Evolutionary conservation across 2,329 filamentous ascomycete genomes (phyloP).

Genomic region (Cordyceps tenuipes): DNA sequence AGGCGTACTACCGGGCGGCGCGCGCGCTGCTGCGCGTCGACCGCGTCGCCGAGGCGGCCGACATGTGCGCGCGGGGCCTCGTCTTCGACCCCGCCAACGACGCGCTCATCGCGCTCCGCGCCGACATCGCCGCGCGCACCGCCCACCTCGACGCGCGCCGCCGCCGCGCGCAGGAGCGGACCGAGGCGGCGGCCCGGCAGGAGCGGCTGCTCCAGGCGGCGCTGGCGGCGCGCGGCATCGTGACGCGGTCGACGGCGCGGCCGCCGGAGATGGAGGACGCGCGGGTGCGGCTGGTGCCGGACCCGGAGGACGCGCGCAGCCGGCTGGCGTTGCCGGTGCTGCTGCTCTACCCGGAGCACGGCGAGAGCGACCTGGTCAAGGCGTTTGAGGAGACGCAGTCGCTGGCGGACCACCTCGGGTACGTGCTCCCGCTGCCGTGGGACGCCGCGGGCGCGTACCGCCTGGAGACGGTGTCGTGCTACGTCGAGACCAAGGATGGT

Average conservation of each 20-base stretch:
- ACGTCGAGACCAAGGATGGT: constrained; percentile 72
- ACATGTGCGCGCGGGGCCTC: constrained; percentile 68
- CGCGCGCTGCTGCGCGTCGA: constrained; percentile 70
- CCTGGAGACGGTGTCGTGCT: constrained; percentile 65
- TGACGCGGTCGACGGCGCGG: constrained; percentile 55
- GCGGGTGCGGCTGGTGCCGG: constrained; percentile 56
- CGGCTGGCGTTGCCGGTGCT: constrained; percentile 70
- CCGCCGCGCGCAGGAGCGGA: constrained; percentile 46
- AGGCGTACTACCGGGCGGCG: constrained; percentile 83
- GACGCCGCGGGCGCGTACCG: constrained; percentile 62
- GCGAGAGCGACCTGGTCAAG: constrained; percentile 87
- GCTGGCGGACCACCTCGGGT: constrained; percentile 68
- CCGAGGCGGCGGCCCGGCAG: constrained; percentile 47
- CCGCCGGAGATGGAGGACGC: constrained; percentile 88
- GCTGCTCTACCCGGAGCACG: constrained; percentile 73
- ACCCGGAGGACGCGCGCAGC: too few species aligned
- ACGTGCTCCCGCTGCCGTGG: constrained; percentile 87
- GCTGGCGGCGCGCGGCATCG: constrained; percentile 61
- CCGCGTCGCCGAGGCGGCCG: constrained; percentile 70
- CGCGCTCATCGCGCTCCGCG: constrained; percentile 52
- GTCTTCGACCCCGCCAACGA: constrained; percentile 62
- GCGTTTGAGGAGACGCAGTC: constrained; percentile 70
- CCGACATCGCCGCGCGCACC: constrained; percentile 55
- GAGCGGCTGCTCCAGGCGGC: constrained; percentile 56
- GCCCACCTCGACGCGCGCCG: constrained; percentile 46